Base-by-base conservation (phyloP, 257 asterid species). In the Solanum clarkiae region DNA sequence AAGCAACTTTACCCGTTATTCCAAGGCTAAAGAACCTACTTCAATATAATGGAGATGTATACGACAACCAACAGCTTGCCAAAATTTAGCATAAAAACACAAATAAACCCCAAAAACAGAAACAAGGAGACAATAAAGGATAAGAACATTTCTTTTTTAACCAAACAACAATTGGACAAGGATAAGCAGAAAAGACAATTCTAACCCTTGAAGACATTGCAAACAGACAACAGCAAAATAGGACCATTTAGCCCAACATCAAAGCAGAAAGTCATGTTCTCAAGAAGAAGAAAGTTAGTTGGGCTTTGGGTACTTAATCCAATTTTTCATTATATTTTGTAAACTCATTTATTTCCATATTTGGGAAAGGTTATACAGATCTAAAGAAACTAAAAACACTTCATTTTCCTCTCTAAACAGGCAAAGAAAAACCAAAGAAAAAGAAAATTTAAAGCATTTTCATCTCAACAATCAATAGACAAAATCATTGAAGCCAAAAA, bases 341-440 rank as follows among this genome's bases (percentile, higher is more conserved):
- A 36, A 36, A 26, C 32, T 36, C 54, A 59, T 1, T 17, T 59
- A 54, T 14, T 53, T 56, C 20, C 57, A 82, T 26, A 20, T 51
- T 84, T 69, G 86, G 42, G 12, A 17, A 26, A 66, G 29, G 26
- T 29, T 69, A 66, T 49, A 54, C 44, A 84, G 81, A 84, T 86
- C 82, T 71, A 87, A 86, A 84, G 80, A 72, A 62, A 75, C 71
- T 8, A 81, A 44, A 84, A 84, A 57, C 66, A 65, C 79, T 15
- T 24, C 42, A 40, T 29, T 36, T 59, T 51, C 79, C 20, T 15
- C 26, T 56, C 45, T 82, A 55, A n/a, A 49, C 40, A 29, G 44
- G 20, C 80, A 59, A 80, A 8, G 24, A 11, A 22, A 20, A 40
- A 26, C 14, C 17, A 68, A 42, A 14, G 10, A 51, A 84, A 42